phyloP scores from a whole-genome alignment of 176 grass and related monocot species.

The Carex myosuroides region DNA sequence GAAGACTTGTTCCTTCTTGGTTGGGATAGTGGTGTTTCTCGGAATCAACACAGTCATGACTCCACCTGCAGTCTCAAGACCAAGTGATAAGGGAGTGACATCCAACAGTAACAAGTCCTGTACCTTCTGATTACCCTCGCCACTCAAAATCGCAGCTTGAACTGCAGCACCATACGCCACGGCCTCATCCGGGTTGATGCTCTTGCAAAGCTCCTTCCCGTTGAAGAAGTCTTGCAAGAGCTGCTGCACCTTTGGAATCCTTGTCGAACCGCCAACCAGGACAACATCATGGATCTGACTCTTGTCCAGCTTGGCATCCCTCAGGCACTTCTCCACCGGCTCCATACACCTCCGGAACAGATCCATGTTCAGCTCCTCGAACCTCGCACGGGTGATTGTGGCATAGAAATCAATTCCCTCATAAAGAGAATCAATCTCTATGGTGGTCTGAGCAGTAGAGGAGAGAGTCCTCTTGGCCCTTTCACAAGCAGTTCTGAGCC shows the following conservation, averaged over 20 bases:
- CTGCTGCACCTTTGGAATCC: constrained; percentile 81
- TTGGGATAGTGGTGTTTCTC: constrained; percentile 70
- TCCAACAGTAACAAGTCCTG: constrained; percentile 64
- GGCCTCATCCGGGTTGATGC: constrained; percentile 90
- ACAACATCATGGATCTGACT: constrained; percentile 54
- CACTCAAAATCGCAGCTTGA: constrained; percentile 60
- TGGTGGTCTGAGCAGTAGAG: constrained; percentile 57
- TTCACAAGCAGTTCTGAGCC: constrained; percentile 61
- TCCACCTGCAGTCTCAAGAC: constrained; percentile 55
- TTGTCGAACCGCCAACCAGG: constrained; percentile 62
- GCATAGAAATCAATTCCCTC: constrained; percentile 69
- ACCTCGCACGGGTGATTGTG: constrained; percentile 57
- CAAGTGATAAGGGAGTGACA: constrained; percentile 73
- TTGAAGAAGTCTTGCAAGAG: constrained; percentile 73
- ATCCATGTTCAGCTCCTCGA: constrained; percentile 87
- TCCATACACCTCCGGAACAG: constrained; percentile 78
- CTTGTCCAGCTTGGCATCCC: constrained; percentile 75
- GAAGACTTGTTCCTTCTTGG: constrained; percentile 75
- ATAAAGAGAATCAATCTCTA: constrained; percentile 58
- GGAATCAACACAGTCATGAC: constrained; percentile 62
- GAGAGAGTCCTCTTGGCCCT: constrained; percentile 72
- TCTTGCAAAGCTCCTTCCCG: constrained; percentile 81
- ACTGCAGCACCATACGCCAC: constrained; percentile 70
- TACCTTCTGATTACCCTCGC: constrained; percentile 63
- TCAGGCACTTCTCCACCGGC: constrained; percentile 62